Percentiles rank a stretch among this genome's conserved stretches.
Conservation (phyloP, 768 basidiomycete species). For the Multifurca ochricompacta region DNA sequence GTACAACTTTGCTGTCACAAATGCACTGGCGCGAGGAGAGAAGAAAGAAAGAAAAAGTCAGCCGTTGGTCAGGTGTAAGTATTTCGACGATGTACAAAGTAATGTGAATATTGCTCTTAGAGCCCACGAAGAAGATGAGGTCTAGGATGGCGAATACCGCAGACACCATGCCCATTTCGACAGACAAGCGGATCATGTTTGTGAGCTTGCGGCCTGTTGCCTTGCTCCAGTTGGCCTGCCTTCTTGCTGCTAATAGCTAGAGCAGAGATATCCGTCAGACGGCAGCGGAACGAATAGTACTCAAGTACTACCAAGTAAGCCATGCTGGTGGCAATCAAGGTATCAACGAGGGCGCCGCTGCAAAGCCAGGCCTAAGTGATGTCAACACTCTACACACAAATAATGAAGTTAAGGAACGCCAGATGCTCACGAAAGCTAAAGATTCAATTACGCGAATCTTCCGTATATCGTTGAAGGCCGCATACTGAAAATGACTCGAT, state of each 20-base stretch:
- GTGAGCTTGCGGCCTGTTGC: background rate
- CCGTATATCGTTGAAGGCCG: background rate
- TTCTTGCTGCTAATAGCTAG: background rate
- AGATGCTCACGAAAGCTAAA: background rate
- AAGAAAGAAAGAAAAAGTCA: background rate
- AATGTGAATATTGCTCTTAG: background rate
- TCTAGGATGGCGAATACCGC: background rate
- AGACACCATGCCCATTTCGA: background rate
- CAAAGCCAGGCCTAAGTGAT: background rate
- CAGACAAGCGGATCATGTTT: background rate
- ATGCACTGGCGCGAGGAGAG: background rate
- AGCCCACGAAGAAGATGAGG: background rate
- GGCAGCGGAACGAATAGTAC: background rate
- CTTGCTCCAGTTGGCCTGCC: background rate
- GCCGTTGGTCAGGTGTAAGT: no score
- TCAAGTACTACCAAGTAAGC: background rate
- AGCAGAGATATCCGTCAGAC: background rate
- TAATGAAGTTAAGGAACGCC: background rate
- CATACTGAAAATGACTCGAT: background rate
- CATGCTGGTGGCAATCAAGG: background rate
- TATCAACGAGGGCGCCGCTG: background rate
- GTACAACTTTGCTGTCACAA: background rate
- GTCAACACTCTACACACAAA: background rate
- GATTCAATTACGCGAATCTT: background rate
- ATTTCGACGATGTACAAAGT: background rate